Evolutionary conservation across 352 stramenopile genomes (phyloP).

Genomic region (Phytopythium mirpurense): DNA sequence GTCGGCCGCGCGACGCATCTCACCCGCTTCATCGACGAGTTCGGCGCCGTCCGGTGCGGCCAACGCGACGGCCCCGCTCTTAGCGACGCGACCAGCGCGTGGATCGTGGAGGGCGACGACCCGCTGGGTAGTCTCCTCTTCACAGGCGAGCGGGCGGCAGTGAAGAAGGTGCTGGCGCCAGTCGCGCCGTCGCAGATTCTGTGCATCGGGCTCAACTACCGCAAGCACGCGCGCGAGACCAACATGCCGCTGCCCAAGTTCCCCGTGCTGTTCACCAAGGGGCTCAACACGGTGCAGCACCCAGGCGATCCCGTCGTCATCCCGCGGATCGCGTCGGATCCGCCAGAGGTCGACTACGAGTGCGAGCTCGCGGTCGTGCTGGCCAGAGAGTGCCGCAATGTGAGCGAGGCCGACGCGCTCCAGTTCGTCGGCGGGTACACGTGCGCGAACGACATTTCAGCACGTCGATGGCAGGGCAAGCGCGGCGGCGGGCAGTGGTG

Average conservation of each 20-base stretch:
- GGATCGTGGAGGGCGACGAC: constrained; percentile 64
- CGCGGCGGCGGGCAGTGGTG: constrained; percentile 87
- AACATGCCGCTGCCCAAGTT: constrained; percentile 79
- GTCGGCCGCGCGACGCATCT: constrained; percentile 41
- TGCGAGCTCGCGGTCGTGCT: constrained; percentile 89
- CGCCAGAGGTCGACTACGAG: constrained; percentile 87
- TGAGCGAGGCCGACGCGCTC: constrained; percentile 78
- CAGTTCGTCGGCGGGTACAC: constrained; percentile 87
- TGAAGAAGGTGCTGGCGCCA: constrained; percentile 72
- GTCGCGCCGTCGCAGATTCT: constrained; percentile 81
- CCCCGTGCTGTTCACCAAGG: constrained; percentile 89
- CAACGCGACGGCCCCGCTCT: constrained; percentile 23
- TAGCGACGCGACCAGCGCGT: constrained; percentile 26
- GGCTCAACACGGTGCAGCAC: constrained; percentile 69
- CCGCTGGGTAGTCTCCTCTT: constrained; percentile 55
- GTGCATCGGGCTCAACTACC: constrained; percentile 89
- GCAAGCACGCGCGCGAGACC: constrained; percentile 83
- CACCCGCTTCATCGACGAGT: constrained; percentile 64
- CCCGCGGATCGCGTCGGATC: constrained; percentile 56
- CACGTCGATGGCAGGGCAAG: constrained; percentile 84
- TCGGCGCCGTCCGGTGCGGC: constrained; percentile 50
- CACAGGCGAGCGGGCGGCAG: constrained; percentile 51
- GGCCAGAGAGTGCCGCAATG: constrained; percentile 74
- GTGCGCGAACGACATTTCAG: constrained; percentile 85
- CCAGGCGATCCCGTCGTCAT: constrained; percentile 78